A percentile compares a stretch with the other conserved stretches of the same genome.
phyloP scores from a whole-genome alignment of 1,284 basidiomycete species.

The Ceratobasidium sp. region DNA sequence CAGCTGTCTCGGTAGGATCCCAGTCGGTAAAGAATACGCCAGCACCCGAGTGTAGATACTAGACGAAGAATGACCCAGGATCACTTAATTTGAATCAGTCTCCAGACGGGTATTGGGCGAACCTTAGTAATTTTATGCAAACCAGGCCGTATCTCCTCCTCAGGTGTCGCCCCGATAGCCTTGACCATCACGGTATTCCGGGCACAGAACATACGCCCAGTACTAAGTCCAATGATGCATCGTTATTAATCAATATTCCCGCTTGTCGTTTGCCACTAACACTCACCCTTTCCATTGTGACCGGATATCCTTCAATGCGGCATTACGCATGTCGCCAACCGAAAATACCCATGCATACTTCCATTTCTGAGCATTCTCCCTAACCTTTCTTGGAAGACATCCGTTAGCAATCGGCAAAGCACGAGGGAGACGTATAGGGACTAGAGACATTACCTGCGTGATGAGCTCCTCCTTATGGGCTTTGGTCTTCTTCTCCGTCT shows the following conservation, averaged over 20 bases:
- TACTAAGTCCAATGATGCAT: conserved; percentile 61
- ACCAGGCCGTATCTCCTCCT: conserved; percentile 88
- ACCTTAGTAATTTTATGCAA: conserved; percentile 85
- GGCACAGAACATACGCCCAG: conserved; percentile 94
- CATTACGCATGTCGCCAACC: conserved; percentile 95
- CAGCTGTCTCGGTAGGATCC: conserved; percentile 87
- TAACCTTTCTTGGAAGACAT: conserved; percentile 65
- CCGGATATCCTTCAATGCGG: conserved; percentile 93
- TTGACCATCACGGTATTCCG: conserved; percentile 95
- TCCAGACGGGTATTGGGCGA: conserved; percentile 52
- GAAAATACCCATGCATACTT: conserved; percentile 96
- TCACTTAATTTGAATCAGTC: conserved; percentile 30
- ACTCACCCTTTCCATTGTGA: conserved; percentile 93
- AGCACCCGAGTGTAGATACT: conserved; percentile 59
- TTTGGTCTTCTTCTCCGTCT: conserved; percentile 66
- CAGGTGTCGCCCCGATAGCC: conserved; percentile 89
- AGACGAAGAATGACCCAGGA: neutral
- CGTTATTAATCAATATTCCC: neutral
- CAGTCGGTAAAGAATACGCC: conserved; percentile 94
- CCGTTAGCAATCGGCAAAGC: conserved; percentile 22
- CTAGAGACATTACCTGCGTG: conserved; percentile 69
- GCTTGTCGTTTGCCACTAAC: conserved; percentile 42
- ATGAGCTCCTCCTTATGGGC: conserved; percentile 87
- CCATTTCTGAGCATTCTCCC: conserved; percentile 86
- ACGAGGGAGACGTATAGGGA: neutral